phyloP scores from a whole-genome alignment of 2,329 filamentous ascomycete species.

The Periconia macrospinosa region DNA sequence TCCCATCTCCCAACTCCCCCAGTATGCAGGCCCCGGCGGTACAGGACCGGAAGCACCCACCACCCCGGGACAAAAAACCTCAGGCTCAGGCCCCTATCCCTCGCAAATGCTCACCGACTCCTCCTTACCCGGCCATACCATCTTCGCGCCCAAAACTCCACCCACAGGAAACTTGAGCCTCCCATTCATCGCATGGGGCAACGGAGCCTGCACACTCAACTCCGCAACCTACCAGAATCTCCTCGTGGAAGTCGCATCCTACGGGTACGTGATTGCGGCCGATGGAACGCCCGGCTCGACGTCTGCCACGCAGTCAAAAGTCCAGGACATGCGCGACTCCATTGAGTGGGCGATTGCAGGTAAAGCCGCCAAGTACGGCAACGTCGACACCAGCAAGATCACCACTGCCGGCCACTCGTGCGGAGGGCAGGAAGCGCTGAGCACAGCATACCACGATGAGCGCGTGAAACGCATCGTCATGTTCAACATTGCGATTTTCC shows the following conservation, averaged over 20 bases:
- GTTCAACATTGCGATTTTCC: conserved; percentile 24
- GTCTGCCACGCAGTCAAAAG: conserved; percentile 15
- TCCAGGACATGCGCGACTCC: conserved; percentile 23
- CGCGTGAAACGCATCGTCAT: conserved; percentile 18
- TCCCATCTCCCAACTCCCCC: conserved; percentile 17
- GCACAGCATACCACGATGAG: conserved; percentile 20
- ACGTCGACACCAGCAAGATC: conserved; percentile 19
- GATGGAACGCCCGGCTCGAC: conserved; percentile 16
- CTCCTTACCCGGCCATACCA: conserved; percentile 17
- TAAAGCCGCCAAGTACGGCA: conserved; percentile 22
- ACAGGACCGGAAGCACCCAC: conserved; percentile 11
- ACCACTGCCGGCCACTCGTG: conserved; percentile 22
- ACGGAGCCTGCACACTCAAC: conserved; percentile 17
- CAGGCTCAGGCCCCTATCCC: conserved; percentile 23
- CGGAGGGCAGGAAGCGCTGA: conserved; percentile 20
- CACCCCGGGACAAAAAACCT: conserved; percentile 15
- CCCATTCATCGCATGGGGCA: conserved; percentile 24
- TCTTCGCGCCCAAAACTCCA: conserved; percentile 17
- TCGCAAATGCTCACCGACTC: conserved; percentile 19
- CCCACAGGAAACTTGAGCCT: conserved; percentile 16
- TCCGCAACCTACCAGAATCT: conserved; percentile 17
- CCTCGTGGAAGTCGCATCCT: conserved; percentile 20
- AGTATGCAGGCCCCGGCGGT: conserved; percentile 13
- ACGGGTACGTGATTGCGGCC: conserved; percentile 22
- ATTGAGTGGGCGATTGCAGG: conserved; percentile 17